phyloP scores from a whole-genome alignment of 2,329 filamentous ascomycete species.

The Sclerotiophoma versabilis region DNA sequence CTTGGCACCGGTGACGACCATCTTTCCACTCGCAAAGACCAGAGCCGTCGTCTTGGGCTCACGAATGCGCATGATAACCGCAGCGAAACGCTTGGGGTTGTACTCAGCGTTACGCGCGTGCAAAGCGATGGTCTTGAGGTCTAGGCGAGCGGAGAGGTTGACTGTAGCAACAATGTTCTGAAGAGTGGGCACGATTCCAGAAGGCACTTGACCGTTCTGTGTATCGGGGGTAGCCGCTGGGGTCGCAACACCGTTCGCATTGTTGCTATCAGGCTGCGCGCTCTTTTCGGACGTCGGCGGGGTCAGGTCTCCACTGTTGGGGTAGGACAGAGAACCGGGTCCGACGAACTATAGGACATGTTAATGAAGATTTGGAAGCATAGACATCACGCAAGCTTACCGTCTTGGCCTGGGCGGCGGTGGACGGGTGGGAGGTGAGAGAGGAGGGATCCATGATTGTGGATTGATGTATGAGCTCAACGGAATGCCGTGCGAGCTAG shows the following conservation, averaged over 20 bases:
- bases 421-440: conserved; percentile 90
- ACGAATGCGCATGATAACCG: conserved; percentile 99
- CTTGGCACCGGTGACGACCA: conserved; percentile 98
- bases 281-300: conserved; percentile 78
- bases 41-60: conserved; percentile 98
- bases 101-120: conserved; percentile 99
- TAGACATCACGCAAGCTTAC: conserved; percentile 41
- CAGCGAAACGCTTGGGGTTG: conserved; percentile 98
- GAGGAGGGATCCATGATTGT: conserved; percentile 74
- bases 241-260: conserved; percentile 77
- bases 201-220: conserved; percentile 69
- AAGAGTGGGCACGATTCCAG: conserved; percentile 66
- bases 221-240: conserved; percentile 87
- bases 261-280: conserved; percentile 59
- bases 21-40: conserved; percentile 98
- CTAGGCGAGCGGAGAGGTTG: conserved; percentile 97
- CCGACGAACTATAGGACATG: conserved; percentile 68
- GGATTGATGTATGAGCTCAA: conserved; percentile 36
- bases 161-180: conserved; percentile 96
- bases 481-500: conserved; percentile 40
- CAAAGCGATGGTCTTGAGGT: conserved; percentile 97
- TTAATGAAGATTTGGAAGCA: conserved; percentile 30
- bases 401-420: conserved; percentile 90
- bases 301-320: conserved; percentile 80
- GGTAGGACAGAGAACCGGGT: conserved; percentile 90